These are phyloP conservation scores for Chaetoscypha palmicola DNA, from an alignment of 2,329 filamentous ascomycete species.

Conservation along the genomic window DNA sequence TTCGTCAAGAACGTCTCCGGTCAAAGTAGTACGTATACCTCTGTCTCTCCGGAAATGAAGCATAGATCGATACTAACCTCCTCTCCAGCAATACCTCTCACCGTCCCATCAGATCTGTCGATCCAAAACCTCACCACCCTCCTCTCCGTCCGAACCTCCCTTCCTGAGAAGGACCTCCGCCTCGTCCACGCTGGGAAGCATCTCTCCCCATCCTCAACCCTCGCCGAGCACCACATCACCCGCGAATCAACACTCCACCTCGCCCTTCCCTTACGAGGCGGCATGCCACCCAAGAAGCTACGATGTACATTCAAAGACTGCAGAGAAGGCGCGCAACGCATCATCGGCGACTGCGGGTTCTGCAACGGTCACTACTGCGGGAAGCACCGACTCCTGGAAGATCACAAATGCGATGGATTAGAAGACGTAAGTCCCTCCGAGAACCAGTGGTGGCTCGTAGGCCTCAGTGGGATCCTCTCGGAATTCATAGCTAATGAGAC, in stretches of 20 bases:
- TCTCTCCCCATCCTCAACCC: slow-evolving; percentile 36
- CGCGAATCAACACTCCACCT: slow-evolving; percentile 46
- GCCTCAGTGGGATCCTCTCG: slow-evolving; percentile 26
- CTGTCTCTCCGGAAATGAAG: background rate
- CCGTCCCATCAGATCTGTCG: slow-evolving; percentile 45
- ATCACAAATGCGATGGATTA: slow-evolving; percentile 85
- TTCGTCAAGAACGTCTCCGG: slow-evolving; percentile 54
- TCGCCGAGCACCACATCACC: slow-evolving; percentile 41
- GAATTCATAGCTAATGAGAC: slow-evolving; percentile 34
- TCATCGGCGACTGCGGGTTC: slow-evolving; percentile 94
- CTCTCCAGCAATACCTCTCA: slow-evolving; percentile 46
- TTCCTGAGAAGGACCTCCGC: slow-evolving; percentile 43
- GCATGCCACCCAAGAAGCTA: slow-evolving; percentile 67
- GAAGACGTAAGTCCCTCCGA: slow-evolving; percentile 62
- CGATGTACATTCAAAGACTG: slow-evolving; percentile 87
- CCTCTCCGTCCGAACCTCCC: slow-evolving; percentile 49
- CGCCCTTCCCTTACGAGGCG: slow-evolving; percentile 46
- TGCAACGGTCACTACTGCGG: slow-evolving; percentile 92
- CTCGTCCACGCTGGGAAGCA: slow-evolving; percentile 53
- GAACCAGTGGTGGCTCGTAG: slow-evolving; percentile 37
- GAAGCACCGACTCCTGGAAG: slow-evolving; percentile 88
- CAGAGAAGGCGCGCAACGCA: slow-evolving; percentile 79
- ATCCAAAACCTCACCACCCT: slow-evolving; percentile 49
- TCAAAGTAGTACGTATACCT: slow-evolving; percentile 45
- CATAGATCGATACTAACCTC: slow-evolving; percentile 20